phyloP scores from a whole-genome alignment of 495 filamentous ascomycete genomes.

The Penicillium pulvis region DNA sequence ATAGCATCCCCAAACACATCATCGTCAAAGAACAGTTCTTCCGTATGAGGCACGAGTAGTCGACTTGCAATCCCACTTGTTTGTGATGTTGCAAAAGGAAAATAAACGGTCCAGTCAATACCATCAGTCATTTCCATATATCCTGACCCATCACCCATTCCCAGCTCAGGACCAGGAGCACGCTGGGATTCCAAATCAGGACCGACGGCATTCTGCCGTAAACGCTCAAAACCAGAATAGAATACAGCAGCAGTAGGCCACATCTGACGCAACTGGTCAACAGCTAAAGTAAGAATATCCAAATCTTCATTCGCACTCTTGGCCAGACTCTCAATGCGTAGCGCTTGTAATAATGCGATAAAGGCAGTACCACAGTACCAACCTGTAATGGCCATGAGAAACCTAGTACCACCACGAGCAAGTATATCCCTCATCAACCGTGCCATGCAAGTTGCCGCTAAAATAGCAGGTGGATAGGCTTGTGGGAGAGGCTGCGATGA shows the following conservation, averaged over 20 bases:
- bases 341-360: conserved; percentile 36
- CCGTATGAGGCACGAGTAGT: conserved; percentile 16
- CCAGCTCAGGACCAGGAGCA: conserved; percentile 14
- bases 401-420: conserved; percentile 33
- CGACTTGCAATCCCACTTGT: conserved; percentile 28
- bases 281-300: conserved; percentile 28
- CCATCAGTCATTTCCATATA: conserved; percentile 16
- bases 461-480: conserved; percentile 35
- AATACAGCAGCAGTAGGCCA: conserved; percentile 39
- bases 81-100: conserved; percentile 29
- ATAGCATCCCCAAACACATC: conserved; percentile 15
- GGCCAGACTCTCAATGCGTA: conserved; percentile 28
- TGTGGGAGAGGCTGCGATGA: conserved; percentile 29
- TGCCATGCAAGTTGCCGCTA: conserved; percentile 38
- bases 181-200: conserved; percentile 10
- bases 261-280: conserved; percentile 32
- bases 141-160: conserved; percentile 17
- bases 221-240: conserved; percentile 32
- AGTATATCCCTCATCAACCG: conserved; percentile 38
- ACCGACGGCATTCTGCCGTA: conserved; percentile 17
- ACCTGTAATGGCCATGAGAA: conserved; percentile 41
- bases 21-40: conserved; percentile 19
- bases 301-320: conserved; percentile 34
- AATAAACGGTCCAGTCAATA: conserved; percentile 32
- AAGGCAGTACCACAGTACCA: conserved; percentile 42